Evolutionary conservation across 805 yeast genomes (phyloP).

Genomic region (Kurtzmaniella cleridarum): DNA sequence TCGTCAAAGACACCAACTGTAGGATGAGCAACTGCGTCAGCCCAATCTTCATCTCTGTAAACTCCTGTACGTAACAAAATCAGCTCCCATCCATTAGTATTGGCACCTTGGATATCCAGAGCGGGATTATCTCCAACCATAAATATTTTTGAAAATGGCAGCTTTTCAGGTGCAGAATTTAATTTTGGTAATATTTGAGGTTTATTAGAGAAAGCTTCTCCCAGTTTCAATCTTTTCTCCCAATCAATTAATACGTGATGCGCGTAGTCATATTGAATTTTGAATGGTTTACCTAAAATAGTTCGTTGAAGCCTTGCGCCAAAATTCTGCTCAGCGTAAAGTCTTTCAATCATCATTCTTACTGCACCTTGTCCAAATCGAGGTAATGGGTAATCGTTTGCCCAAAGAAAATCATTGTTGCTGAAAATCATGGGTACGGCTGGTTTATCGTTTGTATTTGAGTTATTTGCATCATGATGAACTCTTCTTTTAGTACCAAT

Average conservation of each 20-base stretch:
- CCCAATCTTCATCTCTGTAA: constrained; percentile 55
- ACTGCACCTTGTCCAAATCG: constrained; percentile 92
- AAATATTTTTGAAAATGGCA: constrained; percentile 54
- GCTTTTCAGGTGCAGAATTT: constrained; percentile 27
- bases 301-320: constrained; percentile 41
- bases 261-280: constrained; percentile 77
- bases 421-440: constrained; percentile 72
- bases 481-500: constrained; percentile 53
- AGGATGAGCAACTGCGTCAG: constrained; percentile 35
- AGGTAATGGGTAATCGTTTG: constrained; percentile 71
- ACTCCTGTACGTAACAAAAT: constrained; percentile 87
- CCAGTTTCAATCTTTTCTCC: constrained; percentile 32
- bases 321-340: constrained; percentile 50
- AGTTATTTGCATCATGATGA: constrained; percentile 5
- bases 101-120: constrained; percentile 87
- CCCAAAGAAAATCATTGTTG: constrained; percentile 83
- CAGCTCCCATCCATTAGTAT: constrained; percentile 82
- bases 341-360: constrained; percentile 53
- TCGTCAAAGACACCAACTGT: constrained; percentile 45
- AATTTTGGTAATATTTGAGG: constrained; percentile 39
- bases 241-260: constrained; percentile 61
- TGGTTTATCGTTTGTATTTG: constrained; percentile 30
- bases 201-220: constrained; percentile 7
- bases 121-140: constrained; percentile 99
- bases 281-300: constrained; percentile 78